These are phyloP conservation scores for Hsuehochloa calcarea DNA, from an alignment of 176 grass and related monocot genomes.

Conservation along the genomic window DNA sequence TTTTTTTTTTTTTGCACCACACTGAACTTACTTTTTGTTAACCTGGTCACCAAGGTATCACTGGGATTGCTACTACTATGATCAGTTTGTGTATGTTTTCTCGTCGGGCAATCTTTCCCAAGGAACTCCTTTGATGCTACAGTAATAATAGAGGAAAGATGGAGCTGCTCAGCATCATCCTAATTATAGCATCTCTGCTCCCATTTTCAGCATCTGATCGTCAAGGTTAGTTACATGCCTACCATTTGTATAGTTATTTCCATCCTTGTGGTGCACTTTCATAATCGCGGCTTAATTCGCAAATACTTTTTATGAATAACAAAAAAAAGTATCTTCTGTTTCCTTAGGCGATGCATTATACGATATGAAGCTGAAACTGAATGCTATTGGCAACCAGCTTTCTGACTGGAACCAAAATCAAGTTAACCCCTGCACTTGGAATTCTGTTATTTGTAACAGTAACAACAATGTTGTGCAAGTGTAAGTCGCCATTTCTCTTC, in stretches of 20 bases:
- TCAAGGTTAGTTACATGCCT: conserved; percentile 47
- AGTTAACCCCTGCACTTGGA: conserved; percentile 84
- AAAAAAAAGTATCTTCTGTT: conserved; percentile 23
- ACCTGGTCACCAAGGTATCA: neutral
- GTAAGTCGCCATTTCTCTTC: conserved; percentile 55
- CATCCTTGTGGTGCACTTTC: neutral
- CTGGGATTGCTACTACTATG: neutral
- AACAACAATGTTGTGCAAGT: conserved; percentile 77
- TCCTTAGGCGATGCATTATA: conserved; percentile 51
- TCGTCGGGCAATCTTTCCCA: neutral
- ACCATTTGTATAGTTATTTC: neutral
- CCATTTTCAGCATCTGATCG: conserved; percentile 49
- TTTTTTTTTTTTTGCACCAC: neutral
- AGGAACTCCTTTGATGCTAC: neutral
- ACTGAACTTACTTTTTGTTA: conserved; percentile 4
- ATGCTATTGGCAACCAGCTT: conserved; percentile 64
- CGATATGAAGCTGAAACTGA: conserved; percentile 73
- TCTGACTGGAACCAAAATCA: conserved; percentile 83
- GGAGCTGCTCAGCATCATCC: conserved; percentile 42
- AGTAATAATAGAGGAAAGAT: conserved; percentile 34
- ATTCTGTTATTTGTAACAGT: conserved; percentile 85
- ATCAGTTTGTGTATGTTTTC: conserved; percentile 11
- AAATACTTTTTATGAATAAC: conserved; percentile 10
- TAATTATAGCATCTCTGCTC: conserved; percentile 36
- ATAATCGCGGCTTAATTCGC: neutral